These are phyloP conservation scores for Wallacemonas rigidus DNA, from an alignment of 208 protist species.

Conservation along the genomic window DNA sequence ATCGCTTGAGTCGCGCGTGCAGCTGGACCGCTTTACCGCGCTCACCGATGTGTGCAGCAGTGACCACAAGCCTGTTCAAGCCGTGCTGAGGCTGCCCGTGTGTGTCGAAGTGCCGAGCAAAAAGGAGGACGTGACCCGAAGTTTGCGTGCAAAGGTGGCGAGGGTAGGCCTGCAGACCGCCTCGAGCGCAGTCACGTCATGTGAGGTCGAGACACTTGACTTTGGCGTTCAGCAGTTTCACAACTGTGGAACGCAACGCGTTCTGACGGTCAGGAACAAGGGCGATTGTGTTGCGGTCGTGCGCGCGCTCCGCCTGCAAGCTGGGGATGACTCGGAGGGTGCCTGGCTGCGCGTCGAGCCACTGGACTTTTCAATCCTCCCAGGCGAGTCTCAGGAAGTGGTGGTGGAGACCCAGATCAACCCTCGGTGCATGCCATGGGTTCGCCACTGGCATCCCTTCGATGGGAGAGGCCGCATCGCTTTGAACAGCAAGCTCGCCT, in stretches of 20 bases:
- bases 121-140: conserved; percentile 51
- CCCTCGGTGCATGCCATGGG: conserved; percentile 62
- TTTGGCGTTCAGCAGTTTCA: conserved; percentile 74
- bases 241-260: conserved; percentile 33
- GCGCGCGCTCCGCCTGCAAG: conserved; percentile 58
- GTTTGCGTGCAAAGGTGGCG: conserved; percentile 45
- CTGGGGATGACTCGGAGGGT: conserved; percentile 43
- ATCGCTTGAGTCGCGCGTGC: conserved; percentile 38
- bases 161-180: conserved; percentile 48
- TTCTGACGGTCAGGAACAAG: conserved; percentile 61
- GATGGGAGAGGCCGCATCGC: conserved; percentile 42
- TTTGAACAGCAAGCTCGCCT: conserved; percentile 53
- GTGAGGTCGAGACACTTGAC: conserved; percentile 42
- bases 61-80: conserved; percentile 87
- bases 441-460: conserved; percentile 67
- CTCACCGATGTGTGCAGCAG: conserved; percentile 64
- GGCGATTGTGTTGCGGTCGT: conserved; percentile 73
- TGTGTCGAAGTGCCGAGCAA: conserved; percentile 56
- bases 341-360: conserved; percentile 79
- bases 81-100: conserved; percentile 63
- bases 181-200: conserved; percentile 42
- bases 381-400: conserved; percentile 66
- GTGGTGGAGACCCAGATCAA: conserved; percentile 61
- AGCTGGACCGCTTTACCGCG: conserved; percentile 42
- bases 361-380: conserved; percentile 60